A percentile compares a stretch with the other conserved stretches of the same genome.
These are phyloP conservation scores for Rutstroemia sp. DNA, from an alignment of 2,329 filamentous ascomycete genomes.

Conservation along the genomic window DNA sequence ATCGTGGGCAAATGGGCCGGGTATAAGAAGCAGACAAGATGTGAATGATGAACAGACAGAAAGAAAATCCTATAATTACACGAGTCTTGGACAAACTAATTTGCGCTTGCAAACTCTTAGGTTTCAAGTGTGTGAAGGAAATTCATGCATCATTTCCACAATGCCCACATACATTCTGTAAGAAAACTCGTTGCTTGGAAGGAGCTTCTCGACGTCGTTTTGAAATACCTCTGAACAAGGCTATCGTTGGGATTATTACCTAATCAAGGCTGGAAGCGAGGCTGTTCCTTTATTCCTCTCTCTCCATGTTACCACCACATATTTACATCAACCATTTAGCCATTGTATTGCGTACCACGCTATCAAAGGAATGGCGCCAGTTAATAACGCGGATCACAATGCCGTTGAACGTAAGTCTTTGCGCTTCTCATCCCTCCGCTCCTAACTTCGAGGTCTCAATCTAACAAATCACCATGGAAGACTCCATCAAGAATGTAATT, in stretches of 20 bases:
- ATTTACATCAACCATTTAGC: not conserved
- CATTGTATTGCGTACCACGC: not conserved
- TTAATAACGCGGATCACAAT: slow-evolving; percentile 4
- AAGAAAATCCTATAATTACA: not conserved
- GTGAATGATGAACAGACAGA: not conserved
- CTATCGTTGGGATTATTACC: not conserved
- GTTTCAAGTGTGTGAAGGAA: not conserved
- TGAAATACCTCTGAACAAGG: too few species aligned
- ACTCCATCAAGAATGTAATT: slow-evolving; percentile 52
- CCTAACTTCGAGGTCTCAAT: not conserved
- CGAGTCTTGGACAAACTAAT: not conserved
- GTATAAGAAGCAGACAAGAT: not conserved
- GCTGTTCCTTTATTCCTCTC: not conserved
- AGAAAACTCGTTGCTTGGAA: too few species aligned
- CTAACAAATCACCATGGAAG: not conserved
- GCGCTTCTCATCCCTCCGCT: too few species aligned
- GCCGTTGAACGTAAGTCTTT: not conserved
- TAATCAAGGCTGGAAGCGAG: not conserved
- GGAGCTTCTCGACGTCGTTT: too few species aligned
- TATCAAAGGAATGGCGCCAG: slow-evolving; percentile 2
- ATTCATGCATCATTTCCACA: not conserved
- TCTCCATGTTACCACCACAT: not conserved
- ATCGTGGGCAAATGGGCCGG: not conserved
- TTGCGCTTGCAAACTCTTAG: too few species aligned
- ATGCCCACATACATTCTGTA: not conserved